phyloP scores from a whole-genome alignment of 306 rosid genomes.

The Trifolium repens region DNA sequence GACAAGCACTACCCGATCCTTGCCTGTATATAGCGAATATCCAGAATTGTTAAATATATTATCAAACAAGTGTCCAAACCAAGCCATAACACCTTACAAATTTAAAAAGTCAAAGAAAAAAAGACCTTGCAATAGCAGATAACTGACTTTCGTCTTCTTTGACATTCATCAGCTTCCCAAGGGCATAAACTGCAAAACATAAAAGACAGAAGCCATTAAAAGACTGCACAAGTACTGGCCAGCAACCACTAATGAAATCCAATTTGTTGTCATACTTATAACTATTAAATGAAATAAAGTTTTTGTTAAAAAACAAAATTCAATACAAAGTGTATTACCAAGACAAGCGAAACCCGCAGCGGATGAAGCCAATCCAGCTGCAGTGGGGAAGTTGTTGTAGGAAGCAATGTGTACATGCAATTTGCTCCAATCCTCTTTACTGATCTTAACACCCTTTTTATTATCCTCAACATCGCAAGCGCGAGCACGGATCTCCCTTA shows the following conservation, averaged over 20 bases:
- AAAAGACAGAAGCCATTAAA: slow-evolving; percentile 25
- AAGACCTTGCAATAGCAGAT: slow-evolving; percentile 93
- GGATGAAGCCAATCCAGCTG: slow-evolving; percentile 98
- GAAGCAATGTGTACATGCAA: slow-evolving; percentile 88
- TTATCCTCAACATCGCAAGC: slow-evolving; percentile 81
- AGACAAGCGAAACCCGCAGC: slow-evolving; percentile 98
- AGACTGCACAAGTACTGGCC: slow-evolving; percentile 28
- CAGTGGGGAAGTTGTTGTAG: slow-evolving; percentile 95
- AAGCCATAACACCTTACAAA: slow-evolving; percentile 38
- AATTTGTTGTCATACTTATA: slow-evolving; percentile 1
- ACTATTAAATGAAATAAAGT: slow-evolving; percentile 24
- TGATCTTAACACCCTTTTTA: slow-evolving; percentile 77
- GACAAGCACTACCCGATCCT: slow-evolving; percentile 99
- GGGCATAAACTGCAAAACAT: slow-evolving; percentile 76
- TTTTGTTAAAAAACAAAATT: background rate
- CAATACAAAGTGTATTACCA: slow-evolving; percentile 52
- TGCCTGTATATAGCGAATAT: slow-evolving; percentile 60
- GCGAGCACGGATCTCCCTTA: slow-evolving; percentile 84
- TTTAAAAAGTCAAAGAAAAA: slow-evolving; percentile 29
- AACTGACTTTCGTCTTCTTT: slow-evolving; percentile 91
- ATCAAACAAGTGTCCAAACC: slow-evolving; percentile 24
- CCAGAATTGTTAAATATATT: slow-evolving; percentile 18
- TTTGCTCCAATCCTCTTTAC: slow-evolving; percentile 78
- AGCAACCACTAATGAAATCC: slow-evolving; percentile 24
- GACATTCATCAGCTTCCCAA: slow-evolving; percentile 89